Evolutionary conservation across 306 rosid genomes (phyloP), one percentile per base, ranked within the genome.

Genomic region (Sesbania bispinosa): DNA sequence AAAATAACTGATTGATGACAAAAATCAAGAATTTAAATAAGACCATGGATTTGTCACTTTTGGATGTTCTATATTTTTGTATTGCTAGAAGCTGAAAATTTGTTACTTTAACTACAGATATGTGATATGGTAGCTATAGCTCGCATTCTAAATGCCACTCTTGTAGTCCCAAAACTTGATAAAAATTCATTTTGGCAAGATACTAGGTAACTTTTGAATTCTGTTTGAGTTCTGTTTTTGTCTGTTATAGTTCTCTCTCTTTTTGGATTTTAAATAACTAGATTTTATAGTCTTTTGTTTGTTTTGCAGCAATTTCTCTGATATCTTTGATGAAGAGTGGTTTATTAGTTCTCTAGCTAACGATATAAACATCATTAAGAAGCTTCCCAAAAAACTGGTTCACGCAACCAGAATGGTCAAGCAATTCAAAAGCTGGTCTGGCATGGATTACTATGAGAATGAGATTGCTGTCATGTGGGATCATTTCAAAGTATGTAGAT

Each of bases 111-210:
- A 32, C 59, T 81, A 78, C 88, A 94, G 98, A 94, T 94, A 81
- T 94, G 98, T 70, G 96, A 94, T 79, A 94, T 94, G 98, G 97
- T 94, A 41, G 98, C 96, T 53, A 86, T 94, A 79, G 92, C 98
- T 62, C 94, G 88, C 41, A 83, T 94, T 61, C 86, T 94, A 83
- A 87, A 94, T 52, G 98, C 97, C 8, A 89, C 98, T 71, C 98
- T 94, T 55, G 92, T 91, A n/a, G 83, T 90, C 78, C 98, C 98
- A 19, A 91, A 89, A 39, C 97, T 94, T 73, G 98, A 94, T 81
- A 94, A 89, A 47, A 80, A 70, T 19, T 94, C 98, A 68, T 94
- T 87, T 81, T 94, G 98, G 97, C 79, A 85, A 1, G 98, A 94
- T 78, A 74, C 86, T 38, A 94, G 98, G 98, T 94, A 73, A 55